phyloP scores from a whole-genome alignment of 2,329 filamentous ascomycete genomes.

The Fusarium sp. region DNA sequence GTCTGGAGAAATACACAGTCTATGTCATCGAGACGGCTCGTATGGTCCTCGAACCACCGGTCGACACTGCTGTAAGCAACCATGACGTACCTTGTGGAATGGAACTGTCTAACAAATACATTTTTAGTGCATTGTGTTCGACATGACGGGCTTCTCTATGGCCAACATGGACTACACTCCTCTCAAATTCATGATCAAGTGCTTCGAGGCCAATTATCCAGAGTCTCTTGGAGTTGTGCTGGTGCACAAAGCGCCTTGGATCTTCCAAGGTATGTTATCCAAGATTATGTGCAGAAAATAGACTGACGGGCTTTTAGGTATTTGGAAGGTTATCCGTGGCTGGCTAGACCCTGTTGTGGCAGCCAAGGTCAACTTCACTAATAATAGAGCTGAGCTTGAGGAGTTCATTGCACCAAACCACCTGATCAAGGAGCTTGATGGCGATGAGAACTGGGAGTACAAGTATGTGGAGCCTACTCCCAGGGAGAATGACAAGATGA shows the following conservation, averaged over 20 bases:
- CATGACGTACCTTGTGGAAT: not conserved
- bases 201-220: conserved; percentile 98
- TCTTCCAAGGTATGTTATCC: conserved; percentile 81
- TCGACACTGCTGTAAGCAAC: conserved; percentile 86
- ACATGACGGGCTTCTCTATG: conserved; percentile 93
- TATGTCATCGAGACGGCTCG: conserved; percentile 95
- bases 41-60: conserved; percentile 79
- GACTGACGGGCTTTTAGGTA: conserved; percentile 62
- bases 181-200: conserved; percentile 99
- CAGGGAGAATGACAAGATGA: conserved; percentile 82
- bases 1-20: conserved; percentile 89
- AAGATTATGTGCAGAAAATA: conserved; percentile 6
- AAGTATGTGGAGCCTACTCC: conserved; percentile 79
- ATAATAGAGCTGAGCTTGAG: conserved; percentile 80
- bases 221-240: conserved; percentile 90
- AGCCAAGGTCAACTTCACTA: conserved; percentile 92
- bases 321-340: conserved; percentile 94
- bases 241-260: conserved; percentile 96
- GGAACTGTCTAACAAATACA: conserved; percentile 34
- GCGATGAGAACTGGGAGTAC: conserved; percentile 87
- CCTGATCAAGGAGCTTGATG: conserved; percentile 86
- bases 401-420: conserved; percentile 76
- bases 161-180: conserved; percentile 99
- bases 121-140: conserved; percentile 85
- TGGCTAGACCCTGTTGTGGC: conserved; percentile 98